Evolutionary conservation across 768 basidiomycete species (phyloP).

Genomic region (Lactarius akahatsu): DNA sequence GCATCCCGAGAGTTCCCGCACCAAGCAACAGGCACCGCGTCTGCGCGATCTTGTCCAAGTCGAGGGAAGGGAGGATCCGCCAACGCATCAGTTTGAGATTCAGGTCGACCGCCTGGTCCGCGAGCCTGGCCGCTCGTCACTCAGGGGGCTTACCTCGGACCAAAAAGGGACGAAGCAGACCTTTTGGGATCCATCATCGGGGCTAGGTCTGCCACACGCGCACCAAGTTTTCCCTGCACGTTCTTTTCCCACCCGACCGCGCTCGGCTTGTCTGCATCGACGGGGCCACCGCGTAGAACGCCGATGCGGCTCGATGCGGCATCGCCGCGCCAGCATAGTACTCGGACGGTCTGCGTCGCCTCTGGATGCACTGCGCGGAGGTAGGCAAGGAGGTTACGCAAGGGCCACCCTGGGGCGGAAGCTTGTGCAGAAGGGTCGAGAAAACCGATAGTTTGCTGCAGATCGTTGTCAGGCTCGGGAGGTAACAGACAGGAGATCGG

Average conservation of each 20-base stretch:
- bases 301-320: constrained; percentile 69
- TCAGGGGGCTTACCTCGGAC: neutral
- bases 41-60: constrained; percentile 80
- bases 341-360: constrained; percentile 48
- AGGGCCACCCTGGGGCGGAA: constrained; percentile 72
- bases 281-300: constrained; percentile 40
- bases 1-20: constrained; percentile 94
- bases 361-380: constrained; percentile 60
- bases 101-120: constrained; percentile 95
- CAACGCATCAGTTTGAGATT: constrained; percentile 98
- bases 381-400: constrained; percentile 88
- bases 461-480: neutral
- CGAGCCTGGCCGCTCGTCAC: constrained; percentile 54
- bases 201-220: constrained; percentile 85
- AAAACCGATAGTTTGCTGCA: constrained; percentile 36
- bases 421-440: constrained; percentile 77
- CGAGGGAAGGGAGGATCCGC: constrained; percentile 87
- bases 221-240: constrained; percentile 78
- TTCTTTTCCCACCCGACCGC: constrained; percentile 98
- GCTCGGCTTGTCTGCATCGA: constrained; percentile 43
- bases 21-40: constrained; percentile 87
- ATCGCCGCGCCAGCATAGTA: constrained; percentile 72
- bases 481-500: constrained; percentile 27
- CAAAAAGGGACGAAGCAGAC: constrained; percentile 39
- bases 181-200: constrained; percentile 94